Base-by-base conservation (phyloP, 192 early-diverging fungal species). In the Chytriomyces sp. region DNA sequence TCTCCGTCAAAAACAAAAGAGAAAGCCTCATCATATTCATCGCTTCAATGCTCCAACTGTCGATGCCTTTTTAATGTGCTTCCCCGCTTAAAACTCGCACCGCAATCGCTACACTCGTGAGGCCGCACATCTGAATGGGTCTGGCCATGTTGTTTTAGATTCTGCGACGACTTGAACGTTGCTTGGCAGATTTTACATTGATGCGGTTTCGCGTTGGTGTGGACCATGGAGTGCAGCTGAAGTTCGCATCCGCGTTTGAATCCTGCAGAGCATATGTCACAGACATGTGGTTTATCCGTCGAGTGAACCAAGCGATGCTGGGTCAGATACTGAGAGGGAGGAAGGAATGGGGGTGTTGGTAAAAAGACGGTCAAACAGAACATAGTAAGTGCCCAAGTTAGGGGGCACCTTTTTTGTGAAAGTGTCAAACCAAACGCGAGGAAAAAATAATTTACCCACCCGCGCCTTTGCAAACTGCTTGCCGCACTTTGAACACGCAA, bases 121-220 rank as follows among this genome's bases (percentile, higher is more conserved):
- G 53, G 53, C 53, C 53, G 3, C 53, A n/a, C 53, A 3, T 57
- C 53, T n/a, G 16, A n/a, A 57, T 57, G 53, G 3, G 66, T 67
- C 44, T 67, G 66, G 13, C 66, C 66, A 67, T 67, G 66, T 0
- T 67, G 66, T 23, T 45, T 67, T 45, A 67, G 45, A 67, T 67
- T 67, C 44, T 67, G 66, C 8, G n/a, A 16, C 3, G 24, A 43
- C 66, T 67, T 67, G 66, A 67, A 67, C 28, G 66, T n/a, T 9
- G 66, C 66, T 2, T 6, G 45, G 23, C 66, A 67, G 8, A 45
- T n/a, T 16, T 43, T 11, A 44, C 66, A 67, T 44, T 45, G 26
- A 23, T 45, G 46, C 5, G 66, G 66, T 47, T 67, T 67, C 11
- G 45, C 66, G 5, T 67, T 44, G 13, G 5, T 45, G 46, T 67